Conservation (phyloP, 495 filamentous ascomycete species). For the Aspergillus funiculosus region DNA sequence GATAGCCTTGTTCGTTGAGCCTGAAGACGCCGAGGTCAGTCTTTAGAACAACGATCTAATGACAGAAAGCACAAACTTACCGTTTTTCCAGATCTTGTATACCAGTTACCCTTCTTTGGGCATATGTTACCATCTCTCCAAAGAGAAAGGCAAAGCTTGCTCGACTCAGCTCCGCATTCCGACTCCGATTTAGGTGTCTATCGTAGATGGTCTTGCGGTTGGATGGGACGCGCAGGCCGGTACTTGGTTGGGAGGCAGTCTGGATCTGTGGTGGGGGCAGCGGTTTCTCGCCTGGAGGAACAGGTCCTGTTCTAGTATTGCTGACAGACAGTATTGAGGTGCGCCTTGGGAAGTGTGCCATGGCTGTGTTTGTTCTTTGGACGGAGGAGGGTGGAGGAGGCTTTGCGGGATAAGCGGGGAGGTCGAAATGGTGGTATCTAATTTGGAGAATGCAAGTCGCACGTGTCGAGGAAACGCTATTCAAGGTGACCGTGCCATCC, state of each 20-base stretch:
- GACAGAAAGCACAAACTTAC: slow-evolving; percentile 38
- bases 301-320: slow-evolving; percentile 24
- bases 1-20: slow-evolving; percentile 91
- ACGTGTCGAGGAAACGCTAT: too few species aligned
- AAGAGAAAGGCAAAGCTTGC: slow-evolving; percentile 95
- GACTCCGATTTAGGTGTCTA: slow-evolving; percentile 82
- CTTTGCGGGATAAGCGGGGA: not conserved
- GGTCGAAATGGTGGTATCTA: too few species aligned
- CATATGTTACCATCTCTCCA: slow-evolving; percentile 93
- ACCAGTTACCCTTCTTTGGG: slow-evolving; percentile 80
- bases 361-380: slow-evolving; percentile 17
- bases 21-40: slow-evolving; percentile 36
- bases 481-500: too few species aligned
- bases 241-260: slow-evolving; percentile 32
- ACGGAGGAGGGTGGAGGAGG: not conserved
- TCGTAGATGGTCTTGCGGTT: slow-evolving; percentile 98
- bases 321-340: slow-evolving; percentile 37
- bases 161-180: slow-evolving; percentile 79
- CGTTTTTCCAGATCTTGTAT: slow-evolving; percentile 91
- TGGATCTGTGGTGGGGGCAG: slow-evolving; percentile 29
- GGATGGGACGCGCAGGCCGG: slow-evolving; percentile 86
- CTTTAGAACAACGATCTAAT: not conserved
- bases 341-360: slow-evolving; percentile 35
- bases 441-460: too few species aligned
- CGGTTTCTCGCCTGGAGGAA: slow-evolving; percentile 25